Evolutionary conservation across 2,329 filamentous ascomycete genomes (phyloP).

Genomic region (Claviceps pusilla): DNA sequence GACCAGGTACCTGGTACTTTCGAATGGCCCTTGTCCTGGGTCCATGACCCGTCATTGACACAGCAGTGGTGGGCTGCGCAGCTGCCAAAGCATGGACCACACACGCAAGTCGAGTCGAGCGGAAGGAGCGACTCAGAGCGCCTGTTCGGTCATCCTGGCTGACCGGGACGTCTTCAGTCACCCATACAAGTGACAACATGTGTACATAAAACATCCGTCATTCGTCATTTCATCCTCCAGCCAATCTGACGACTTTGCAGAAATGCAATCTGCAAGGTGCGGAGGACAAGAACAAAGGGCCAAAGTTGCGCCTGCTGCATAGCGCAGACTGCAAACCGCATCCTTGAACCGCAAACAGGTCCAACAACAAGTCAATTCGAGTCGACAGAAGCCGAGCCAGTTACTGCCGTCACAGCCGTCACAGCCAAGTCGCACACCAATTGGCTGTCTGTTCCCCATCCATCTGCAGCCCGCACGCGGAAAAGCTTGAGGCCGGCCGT

Average conservation of each 20-base stretch:
- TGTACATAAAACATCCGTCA: no score
- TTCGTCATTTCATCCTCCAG: background rate
- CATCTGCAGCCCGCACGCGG: slow-evolving; percentile 2
- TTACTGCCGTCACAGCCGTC: no score
- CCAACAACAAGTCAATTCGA: background rate
- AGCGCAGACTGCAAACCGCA: background rate
- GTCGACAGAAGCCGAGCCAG: no score
- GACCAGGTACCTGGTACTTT: no score
- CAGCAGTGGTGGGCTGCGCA: no score
- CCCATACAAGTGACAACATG: no score
- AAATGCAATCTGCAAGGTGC: no score
- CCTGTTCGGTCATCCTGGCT: background rate
- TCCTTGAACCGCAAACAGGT: background rate
- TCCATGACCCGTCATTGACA: background rate
- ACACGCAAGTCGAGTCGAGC: no score
- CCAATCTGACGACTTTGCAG: background rate
- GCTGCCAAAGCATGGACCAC: no score
- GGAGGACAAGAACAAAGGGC: no score
- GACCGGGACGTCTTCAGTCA: no score
- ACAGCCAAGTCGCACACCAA: background rate
- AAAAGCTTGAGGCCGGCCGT: slow-evolving; percentile 21
- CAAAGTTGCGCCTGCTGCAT: no score
- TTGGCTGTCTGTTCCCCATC: background rate
- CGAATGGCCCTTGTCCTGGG: background rate
- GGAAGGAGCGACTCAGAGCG: background rate